Evolutionary conservation across 169 alveolate species (phyloP), one percentile per base, ranked within the genome.

Genomic region (Eimeria mitis): DNA sequence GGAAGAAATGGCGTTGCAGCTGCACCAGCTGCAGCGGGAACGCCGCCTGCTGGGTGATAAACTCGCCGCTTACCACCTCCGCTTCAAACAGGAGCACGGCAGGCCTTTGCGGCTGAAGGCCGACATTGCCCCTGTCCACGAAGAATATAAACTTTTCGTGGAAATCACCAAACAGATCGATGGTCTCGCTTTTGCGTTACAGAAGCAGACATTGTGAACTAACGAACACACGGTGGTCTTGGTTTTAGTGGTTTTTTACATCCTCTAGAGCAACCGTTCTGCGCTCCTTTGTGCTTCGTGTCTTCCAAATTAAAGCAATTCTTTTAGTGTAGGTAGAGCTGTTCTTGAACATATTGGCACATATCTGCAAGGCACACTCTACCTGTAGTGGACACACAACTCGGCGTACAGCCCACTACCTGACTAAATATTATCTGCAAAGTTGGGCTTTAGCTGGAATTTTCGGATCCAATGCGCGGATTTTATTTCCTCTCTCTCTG

Each of bases 1-100:
- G 44, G 92, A 85, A 37, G 92, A 85, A 85, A 85, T 85, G 92
- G 71, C 92, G 1, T 40, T 56, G 59, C 92, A 76, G 76, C 96
- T 92, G 79, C 87, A 49, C 76, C 91, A 88, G 49, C 89, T 92
- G 63, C 92, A 92, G 89, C 96, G 89, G 11, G 96, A 92, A 37
- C 78, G 89, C 61, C 85, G 92, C 68, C 21, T 49, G 47, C 79
- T 92, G 71, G 76, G 96, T 11, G 89, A 88, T n/a, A 92, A 79
- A 52, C 78, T 92, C 1, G 92, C 89, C 9, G 90, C 91, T 5
- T 92, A 81, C 28, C 96, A 83, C 63, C 75, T 88, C 8, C 84
- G 68, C 31, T 92, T 92, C 78, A 83, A 63, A 37, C 75, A 88
- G 44, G 94, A 92, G 54, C 75, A 88, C 49, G 96, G 96, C 63